Conservation (phyloP, 1,284 basidiomycete species). For the Crucibulum parvulum region DNA sequence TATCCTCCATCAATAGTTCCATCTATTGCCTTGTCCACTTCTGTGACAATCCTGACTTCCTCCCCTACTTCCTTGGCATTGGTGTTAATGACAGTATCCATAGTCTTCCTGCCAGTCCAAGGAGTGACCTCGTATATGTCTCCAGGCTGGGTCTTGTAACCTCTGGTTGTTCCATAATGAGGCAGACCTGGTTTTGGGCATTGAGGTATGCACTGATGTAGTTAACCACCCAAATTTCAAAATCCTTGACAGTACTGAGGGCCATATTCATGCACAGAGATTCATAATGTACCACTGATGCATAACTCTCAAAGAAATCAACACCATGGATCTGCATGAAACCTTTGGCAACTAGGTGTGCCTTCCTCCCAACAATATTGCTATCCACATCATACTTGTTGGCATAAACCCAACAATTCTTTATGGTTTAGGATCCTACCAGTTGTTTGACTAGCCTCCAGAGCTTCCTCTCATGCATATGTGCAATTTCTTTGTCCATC, state of each 20-base stretch:
- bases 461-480: neutral
- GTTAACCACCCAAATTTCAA: slow-evolving; percentile 36
- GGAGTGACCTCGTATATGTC: no score
- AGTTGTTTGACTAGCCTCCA: neutral
- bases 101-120: no score
- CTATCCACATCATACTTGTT: slow-evolving; percentile 33
- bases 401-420: slow-evolving; percentile 32
- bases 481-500: neutral
- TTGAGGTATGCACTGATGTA: slow-evolving; percentile 40
- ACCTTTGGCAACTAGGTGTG: slow-evolving; percentile 39
- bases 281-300: slow-evolving; percentile 35
- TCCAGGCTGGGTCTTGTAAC: neutral
- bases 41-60: neutral
- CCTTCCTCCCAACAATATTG: slow-evolving; percentile 31
- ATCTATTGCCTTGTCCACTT: slow-evolving; percentile 11
- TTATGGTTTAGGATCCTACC: slow-evolving; percentile 5
- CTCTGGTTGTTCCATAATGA: slow-evolving; percentile 22
- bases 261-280: slow-evolving; percentile 35
- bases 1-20: slow-evolving; percentile 18
- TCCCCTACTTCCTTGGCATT: slow-evolving; percentile 13
- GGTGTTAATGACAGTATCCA: no score
- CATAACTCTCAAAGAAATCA: slow-evolving; percentile 41
- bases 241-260: slow-evolving; percentile 25
- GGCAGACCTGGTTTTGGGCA: slow-evolving; percentile 18
- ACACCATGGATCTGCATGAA: slow-evolving; percentile 35